These are phyloP conservation scores for Bimuria novae-zelandiae DNA, from an alignment of 2,329 filamentous ascomycete genomes.

Conservation along the genomic window DNA sequence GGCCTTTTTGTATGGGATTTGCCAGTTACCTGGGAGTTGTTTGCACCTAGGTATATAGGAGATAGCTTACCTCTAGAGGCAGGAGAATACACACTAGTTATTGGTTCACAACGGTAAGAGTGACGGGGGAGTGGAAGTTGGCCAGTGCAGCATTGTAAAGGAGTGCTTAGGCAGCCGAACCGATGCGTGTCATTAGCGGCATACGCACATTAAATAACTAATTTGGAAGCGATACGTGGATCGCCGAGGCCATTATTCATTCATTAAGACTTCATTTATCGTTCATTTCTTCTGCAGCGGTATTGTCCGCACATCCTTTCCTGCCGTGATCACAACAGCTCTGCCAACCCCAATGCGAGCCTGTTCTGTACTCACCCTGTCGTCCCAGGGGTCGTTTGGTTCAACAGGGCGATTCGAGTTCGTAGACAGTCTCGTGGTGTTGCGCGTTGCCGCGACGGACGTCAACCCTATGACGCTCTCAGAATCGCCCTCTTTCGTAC, in stretches of 20 bases:
- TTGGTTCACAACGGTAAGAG: constrained; percentile 6
- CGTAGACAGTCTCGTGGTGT: constrained; percentile 10
- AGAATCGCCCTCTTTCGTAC: neutral
- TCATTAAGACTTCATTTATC: neutral
- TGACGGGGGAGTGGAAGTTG: constrained; percentile 1
- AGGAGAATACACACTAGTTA: no score
- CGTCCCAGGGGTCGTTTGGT: constrained; percentile 26
- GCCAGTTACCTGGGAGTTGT: no score
- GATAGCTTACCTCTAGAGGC: no score
- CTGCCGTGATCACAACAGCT: constrained; percentile 3
- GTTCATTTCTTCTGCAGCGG: constrained; percentile 1
- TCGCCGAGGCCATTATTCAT: neutral
- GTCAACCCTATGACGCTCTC: constrained; percentile 29
- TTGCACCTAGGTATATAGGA: no score
- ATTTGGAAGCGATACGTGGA: neutral
- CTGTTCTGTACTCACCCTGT: constrained; percentile 19
- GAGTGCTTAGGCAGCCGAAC: neutral
- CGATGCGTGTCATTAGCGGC: neutral
- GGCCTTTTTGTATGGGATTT: no score
- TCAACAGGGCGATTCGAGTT: constrained; percentile 13
- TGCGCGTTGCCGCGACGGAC: constrained; percentile 9
- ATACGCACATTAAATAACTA: neutral
- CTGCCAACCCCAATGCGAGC: constrained; percentile 9
- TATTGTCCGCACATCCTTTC: neutral
- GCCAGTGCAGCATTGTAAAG: neutral